Evolutionary conservation across 441 rosid genomes (phyloP).

Genomic region (Daphne laureola): DNA sequence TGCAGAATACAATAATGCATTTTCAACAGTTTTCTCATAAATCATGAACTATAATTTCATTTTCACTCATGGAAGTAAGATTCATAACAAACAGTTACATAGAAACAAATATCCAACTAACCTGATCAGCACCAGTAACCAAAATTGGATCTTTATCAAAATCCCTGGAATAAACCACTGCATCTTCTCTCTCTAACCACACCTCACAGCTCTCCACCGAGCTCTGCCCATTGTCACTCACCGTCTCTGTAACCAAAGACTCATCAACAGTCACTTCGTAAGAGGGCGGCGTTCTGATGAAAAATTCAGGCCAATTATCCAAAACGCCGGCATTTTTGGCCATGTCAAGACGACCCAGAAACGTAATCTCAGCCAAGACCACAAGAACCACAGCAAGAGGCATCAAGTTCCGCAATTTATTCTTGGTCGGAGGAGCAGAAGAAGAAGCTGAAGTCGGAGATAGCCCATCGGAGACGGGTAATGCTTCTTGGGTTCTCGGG

Average conservation of each 20-base stretch:
- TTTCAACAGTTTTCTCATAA: too few relatives aligned
- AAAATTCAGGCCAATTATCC: constrained; percentile 50
- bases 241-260: constrained; percentile 8
- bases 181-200: constrained; percentile 68
- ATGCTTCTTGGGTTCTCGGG: constrained; percentile 32
- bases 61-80: too few relatives aligned
- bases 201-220: constrained; percentile 38
- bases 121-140: constrained; percentile 47
- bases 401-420: constrained; percentile 42
- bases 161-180: constrained; percentile 43
- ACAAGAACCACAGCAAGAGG: constrained; percentile 53
- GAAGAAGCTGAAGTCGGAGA: constrained; percentile 20
- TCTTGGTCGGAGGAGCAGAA: constrained; percentile 23
- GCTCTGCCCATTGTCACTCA: constrained; percentile 8
- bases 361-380: constrained; percentile 61
- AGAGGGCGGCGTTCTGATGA: constrained; percentile 21
- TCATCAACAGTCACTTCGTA: constrained; percentile 6
- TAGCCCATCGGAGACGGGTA: constrained; percentile 21
- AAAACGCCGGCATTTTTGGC: constrained; percentile 45
- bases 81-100: too few relatives aligned
- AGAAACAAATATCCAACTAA: too few relatives aligned
- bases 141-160: constrained; percentile 52
- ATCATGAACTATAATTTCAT: background rate
- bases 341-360: constrained; percentile 71
- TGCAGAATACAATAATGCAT: too few relatives aligned